Conservation (phyloP, 2,329 filamentous ascomycete species). For the Aspergillus carbonarius region DNA sequence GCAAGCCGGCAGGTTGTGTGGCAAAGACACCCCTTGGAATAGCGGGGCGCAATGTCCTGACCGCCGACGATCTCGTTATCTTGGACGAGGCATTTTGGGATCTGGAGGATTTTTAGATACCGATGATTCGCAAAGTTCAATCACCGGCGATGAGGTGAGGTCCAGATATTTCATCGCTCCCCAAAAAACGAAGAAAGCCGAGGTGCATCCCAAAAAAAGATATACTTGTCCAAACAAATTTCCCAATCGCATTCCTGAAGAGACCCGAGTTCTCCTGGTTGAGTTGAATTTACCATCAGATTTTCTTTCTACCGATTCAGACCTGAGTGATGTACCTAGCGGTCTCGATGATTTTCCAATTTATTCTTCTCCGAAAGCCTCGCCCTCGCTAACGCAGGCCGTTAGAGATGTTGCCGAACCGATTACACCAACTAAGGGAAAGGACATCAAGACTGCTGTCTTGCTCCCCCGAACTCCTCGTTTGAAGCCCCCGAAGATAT, state of each 20-base stretch:
- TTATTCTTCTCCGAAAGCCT: background rate
- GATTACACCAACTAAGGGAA: conserved; percentile 10
- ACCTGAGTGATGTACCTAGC: conserved; percentile 36
- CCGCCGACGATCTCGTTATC: background rate
- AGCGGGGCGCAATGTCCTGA: background rate
- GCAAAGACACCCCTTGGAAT: background rate
- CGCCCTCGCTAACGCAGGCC: background rate
- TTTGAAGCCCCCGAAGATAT: conserved; percentile 32
- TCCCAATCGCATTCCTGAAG: conserved; percentile 9
- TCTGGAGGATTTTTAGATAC: conserved; percentile 38
- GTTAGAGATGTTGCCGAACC: background rate
- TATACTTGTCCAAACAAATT: background rate
- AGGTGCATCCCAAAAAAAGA: background rate
- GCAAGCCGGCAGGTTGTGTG: background rate
- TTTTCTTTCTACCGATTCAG: conserved; percentile 34
- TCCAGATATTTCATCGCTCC: conserved; percentile 33
- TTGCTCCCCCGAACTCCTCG: conserved; percentile 15
- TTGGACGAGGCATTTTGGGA: conserved; percentile 18
- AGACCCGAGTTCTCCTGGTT: conserved; percentile 15
- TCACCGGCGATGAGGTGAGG: conserved; percentile 40
- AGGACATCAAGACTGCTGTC: background rate
- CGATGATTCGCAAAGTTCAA: conserved; percentile 41
- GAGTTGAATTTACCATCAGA: conserved; percentile 16
- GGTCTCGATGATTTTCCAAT: conserved; percentile 21
- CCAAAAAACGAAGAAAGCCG: background rate